Conservation (phyloP, 306 rosid species). For the Betula pendula region DNA sequence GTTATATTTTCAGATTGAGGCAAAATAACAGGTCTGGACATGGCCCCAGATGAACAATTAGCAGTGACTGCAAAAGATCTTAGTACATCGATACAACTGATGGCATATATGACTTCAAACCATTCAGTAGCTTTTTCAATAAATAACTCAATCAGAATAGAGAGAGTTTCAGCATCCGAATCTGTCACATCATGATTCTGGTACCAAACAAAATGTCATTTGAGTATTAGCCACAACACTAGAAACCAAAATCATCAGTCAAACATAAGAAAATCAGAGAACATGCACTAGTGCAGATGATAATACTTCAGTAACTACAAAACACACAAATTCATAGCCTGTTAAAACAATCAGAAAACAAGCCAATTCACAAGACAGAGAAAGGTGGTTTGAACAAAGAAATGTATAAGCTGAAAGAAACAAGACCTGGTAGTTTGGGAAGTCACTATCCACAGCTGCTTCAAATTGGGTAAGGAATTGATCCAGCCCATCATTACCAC, state of each 20-base stretch:
- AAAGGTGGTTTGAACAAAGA: neutral
- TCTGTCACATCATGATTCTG: conserved; percentile 83
- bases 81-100: conserved; percentile 81
- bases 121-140: conserved; percentile 73
- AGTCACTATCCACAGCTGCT: conserved; percentile 89
- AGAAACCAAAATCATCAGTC: neutral
- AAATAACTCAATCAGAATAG: conserved; percentile 68
- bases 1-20: conserved; percentile 38
- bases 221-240: conserved; percentile 17
- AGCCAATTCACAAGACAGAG: neutral
- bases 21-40: conserved; percentile 80
- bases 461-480: conserved; percentile 85
- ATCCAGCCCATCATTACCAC: conserved; percentile 66
- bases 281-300: neutral
- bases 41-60: conserved; percentile 65
- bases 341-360: neutral
- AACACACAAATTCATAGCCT: neutral
- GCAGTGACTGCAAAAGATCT: conserved; percentile 82
- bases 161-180: conserved; percentile 75
- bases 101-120: conserved; percentile 70
- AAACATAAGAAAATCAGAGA: conserved; percentile 1
- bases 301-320: neutral
- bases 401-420: conserved; percentile 9
- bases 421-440: conserved; percentile 73
- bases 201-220: conserved; percentile 35